Conservation (phyloP, 208 protist species). For the Leishmania braziliensis region DNA sequence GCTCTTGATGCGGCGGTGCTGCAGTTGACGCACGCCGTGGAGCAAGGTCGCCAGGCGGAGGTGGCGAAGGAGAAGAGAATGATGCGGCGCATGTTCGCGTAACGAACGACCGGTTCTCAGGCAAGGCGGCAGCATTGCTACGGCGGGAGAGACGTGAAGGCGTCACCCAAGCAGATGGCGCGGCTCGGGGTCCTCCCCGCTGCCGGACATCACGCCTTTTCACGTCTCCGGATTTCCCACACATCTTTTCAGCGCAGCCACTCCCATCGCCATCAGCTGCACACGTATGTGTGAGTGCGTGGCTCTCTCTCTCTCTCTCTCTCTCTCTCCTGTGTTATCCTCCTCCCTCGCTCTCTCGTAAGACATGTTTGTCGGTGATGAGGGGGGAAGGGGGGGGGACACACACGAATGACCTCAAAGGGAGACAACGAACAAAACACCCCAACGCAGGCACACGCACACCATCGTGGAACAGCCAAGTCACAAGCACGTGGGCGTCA, state of each 20-base stretch:
- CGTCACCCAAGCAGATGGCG: background rate
- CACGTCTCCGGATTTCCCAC: no score
- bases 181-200: background rate
- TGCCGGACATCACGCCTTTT: no score
- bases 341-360: background rate
- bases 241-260: background rate
- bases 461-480: background rate
- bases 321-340: background rate
- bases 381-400: background rate
- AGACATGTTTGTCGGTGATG: no score
- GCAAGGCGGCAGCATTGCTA: background rate
- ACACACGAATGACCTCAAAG: no score
- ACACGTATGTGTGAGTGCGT: background rate
- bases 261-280: background rate
- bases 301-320: background rate
- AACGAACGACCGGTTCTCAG: background rate
- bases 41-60: conserved; percentile 19
- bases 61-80: conserved; percentile 44
- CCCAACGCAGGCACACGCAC: background rate
- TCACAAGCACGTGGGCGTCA: background rate
- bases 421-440: background rate
- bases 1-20: conserved; percentile 25
- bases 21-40: conserved; percentile 24
- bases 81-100: conserved; percentile 68
- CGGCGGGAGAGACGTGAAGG: background rate